These are phyloP conservation scores for Lomentospora prolificans DNA, from an alignment of 2,329 filamentous ascomycete species.

Conservation along the genomic window DNA sequence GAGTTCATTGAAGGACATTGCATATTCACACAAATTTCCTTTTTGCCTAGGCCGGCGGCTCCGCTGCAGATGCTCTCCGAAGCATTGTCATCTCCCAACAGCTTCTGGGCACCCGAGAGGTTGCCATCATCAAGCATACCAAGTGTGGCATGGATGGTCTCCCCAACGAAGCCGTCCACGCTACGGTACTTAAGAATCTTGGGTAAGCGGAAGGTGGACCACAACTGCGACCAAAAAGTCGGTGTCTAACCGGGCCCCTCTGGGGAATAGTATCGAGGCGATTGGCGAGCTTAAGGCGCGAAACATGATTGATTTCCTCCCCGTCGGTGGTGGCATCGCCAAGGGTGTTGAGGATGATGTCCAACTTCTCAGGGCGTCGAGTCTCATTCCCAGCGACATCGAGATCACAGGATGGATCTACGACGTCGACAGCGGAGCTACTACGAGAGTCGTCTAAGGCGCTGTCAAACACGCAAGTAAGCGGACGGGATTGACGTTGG, in stretches of 20 bases:
- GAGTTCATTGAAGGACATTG: background rate
- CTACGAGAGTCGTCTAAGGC: conserved; percentile 2
- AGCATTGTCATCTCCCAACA: conserved; percentile 72
- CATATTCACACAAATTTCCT: background rate
- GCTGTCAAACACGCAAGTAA: background rate
- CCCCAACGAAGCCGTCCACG: conserved; percentile 44
- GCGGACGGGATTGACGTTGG: background rate
- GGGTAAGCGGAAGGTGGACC: conserved; percentile 25
- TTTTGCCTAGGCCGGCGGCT: conserved; percentile 42
- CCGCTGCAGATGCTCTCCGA: conserved; percentile 58
- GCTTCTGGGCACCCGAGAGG: conserved; percentile 64
- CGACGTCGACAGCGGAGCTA: conserved; percentile 57
- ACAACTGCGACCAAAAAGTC: conserved; percentile 13
- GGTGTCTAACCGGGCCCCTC: conserved; percentile 12
- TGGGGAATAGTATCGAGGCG: conserved; percentile 11
- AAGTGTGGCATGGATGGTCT: conserved; percentile 66
- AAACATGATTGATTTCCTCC: conserved; percentile 39
- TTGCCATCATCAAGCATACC: conserved; percentile 66
- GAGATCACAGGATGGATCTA: conserved; percentile 52
- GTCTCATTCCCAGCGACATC: conserved; percentile 43
- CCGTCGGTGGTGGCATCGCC: conserved; percentile 47
- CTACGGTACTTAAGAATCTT: conserved; percentile 43
- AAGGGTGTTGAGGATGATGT: conserved; percentile 53
- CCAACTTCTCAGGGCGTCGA: conserved; percentile 41
- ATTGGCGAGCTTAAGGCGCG: conserved; percentile 15